Evolutionary conservation across 441 rosid species (phyloP).

Genomic region (Metrosideros polymorpha): DNA sequence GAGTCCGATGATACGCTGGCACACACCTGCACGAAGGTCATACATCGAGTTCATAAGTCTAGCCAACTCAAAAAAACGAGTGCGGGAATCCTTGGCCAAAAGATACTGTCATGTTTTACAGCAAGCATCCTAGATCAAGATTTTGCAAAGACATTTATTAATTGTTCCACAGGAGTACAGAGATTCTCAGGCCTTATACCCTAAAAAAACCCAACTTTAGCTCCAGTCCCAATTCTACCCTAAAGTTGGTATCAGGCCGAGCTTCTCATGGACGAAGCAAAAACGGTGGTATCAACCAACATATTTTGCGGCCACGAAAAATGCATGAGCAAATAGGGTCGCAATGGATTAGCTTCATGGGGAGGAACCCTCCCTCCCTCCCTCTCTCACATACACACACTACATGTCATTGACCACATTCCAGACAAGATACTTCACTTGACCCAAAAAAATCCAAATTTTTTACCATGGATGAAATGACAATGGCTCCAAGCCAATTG

Average conservation of each 20-base stretch:
- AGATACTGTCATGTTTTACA: background rate
- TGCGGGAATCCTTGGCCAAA: background rate
- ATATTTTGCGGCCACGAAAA: background rate
- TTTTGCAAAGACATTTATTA: background rate
- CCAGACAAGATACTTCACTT: background rate
- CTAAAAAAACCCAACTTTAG: no score
- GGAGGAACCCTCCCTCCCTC: background rate
- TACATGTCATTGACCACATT: background rate
- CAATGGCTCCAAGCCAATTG: background rate
- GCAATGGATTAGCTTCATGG: background rate
- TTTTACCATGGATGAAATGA: background rate
- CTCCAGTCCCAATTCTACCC: no score
- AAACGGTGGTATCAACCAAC: background rate
- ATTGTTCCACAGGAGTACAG: background rate
- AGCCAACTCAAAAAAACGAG: background rate
- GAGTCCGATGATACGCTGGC: constrained; percentile 98
- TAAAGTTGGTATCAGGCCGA: no score
- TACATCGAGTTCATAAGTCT: background rate
- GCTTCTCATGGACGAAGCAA: background rate
- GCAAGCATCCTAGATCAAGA: background rate
- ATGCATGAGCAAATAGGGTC: background rate
- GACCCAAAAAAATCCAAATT: background rate
- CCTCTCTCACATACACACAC: background rate
- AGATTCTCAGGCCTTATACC: no score
- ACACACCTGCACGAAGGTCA: constrained; percentile 49